Percentiles rank a stretch among this genome's conserved stretches.
Conservation (phyloP, 192 early-diverging fungal genomes). For the Coemansia sp. region DNA sequence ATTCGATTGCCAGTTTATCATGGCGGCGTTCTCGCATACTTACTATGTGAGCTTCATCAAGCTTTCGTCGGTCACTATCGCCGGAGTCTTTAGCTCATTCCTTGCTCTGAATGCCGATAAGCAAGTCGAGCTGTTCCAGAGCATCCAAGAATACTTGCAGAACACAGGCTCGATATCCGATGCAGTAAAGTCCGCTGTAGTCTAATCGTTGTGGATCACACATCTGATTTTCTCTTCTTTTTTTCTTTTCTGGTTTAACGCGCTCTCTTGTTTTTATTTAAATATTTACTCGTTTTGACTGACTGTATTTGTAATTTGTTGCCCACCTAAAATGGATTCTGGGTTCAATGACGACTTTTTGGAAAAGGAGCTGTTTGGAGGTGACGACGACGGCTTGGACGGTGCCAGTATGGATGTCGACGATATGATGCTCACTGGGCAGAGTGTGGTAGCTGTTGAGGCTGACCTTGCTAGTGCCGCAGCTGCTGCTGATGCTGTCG, state of each 20-base stretch:
- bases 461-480: slow-evolving; percentile 11
- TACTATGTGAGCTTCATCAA: slow-evolving; percentile 90
- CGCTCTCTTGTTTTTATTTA: not conserved
- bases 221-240: not conserved
- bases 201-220: not conserved
- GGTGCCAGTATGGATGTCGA: slow-evolving; percentile 43
- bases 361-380: slow-evolving; percentile 58
- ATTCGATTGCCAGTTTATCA: slow-evolving; percentile 98
- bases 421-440: slow-evolving; percentile 43
- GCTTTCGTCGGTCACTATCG: slow-evolving; percentile 56
- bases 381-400: slow-evolving; percentile 45
- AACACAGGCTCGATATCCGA: slow-evolving; percentile 31
- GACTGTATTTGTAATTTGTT: slow-evolving; percentile 3
- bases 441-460: slow-evolving; percentile 10
- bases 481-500: not conserved
- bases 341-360: slow-evolving; percentile 54
- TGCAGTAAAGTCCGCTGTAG: not conserved
- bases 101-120: slow-evolving; percentile 36
- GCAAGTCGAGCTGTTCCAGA: slow-evolving; percentile 43
- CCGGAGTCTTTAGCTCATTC: slow-evolving; percentile 52
- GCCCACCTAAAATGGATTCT: slow-evolving; percentile 29
- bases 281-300: not conserved
- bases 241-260: slow-evolving; percentile 8
- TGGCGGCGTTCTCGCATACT: slow-evolving; percentile 91
- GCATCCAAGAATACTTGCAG: slow-evolving; percentile 61